Evolutionary conservation across 306 rosid species (phyloP).

Genomic region (Gynostemma pentaphyllum): DNA sequence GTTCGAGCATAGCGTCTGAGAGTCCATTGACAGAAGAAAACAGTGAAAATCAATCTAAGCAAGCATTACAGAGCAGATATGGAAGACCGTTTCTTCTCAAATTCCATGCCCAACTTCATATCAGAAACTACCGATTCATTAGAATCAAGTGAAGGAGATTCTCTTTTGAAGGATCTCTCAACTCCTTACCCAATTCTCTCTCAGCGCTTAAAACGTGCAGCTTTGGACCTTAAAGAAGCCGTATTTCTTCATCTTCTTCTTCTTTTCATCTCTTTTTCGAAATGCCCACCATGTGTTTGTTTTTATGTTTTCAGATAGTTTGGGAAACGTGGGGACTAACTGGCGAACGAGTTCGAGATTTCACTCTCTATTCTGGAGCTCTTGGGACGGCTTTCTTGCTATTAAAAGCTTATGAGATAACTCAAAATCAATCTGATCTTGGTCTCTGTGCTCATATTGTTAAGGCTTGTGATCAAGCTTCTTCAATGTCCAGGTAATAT

Average conservation of each 20-base stretch:
- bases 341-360: conserved; percentile 34
- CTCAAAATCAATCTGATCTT: conserved; percentile 37
- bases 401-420: conserved; percentile 38
- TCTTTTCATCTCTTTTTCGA: not conserved
- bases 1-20: no score
- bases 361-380: conserved; percentile 52
- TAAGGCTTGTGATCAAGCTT: conserved; percentile 56
- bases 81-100: conserved; percentile 59
- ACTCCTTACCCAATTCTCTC: conserved; percentile 44
- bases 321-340: conserved; percentile 44
- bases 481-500: conserved; percentile 35
- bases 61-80: conserved; percentile 16
- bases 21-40: no score
- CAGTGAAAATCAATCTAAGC: no score
- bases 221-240: conserved; percentile 68
- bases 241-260: conserved; percentile 16
- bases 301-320: conserved; percentile 40
- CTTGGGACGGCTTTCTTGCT: conserved; percentile 67
- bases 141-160: conserved; percentile 26
- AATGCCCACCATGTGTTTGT: conserved; percentile 21
- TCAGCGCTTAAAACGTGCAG: conserved; percentile 58
- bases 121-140: conserved; percentile 32
- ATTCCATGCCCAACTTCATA: conserved; percentile 45
- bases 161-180: conserved; percentile 44
- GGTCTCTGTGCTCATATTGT: conserved; percentile 47